Evolutionary conservation across 139 green algal genomes (phyloP), one percentile per base, ranked within the genome.

Genomic region (Mesotaenium endlicherianum): DNA sequence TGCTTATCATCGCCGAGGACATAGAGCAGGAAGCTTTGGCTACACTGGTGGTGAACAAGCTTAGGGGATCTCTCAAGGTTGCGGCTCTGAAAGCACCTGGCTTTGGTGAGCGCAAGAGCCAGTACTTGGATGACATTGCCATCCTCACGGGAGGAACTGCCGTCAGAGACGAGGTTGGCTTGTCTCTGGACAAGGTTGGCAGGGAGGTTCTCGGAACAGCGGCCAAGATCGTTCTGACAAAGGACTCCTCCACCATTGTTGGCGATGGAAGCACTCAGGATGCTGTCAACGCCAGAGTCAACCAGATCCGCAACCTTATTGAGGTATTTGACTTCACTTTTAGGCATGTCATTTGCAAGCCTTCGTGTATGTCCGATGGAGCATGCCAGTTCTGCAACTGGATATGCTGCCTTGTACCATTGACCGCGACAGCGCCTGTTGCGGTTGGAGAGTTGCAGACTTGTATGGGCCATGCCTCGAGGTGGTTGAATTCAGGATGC

Each of bases 31-130:
- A 99, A 91, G 94, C 97, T 0, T 92, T 99, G 67, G 97, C 97
- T 71, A 99, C 97, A 5, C 92, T 99, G 59, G 97, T 99, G 43
- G 97, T 99, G 60, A 99, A 99, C 96, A 99, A 99, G 94, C 93
- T 99, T 77, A 88, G 97, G 57, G 97, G 97, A 77, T 94, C 90
- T 34, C 86, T 99, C 41, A 98, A 98, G 92, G 91, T 96, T 49
- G 83, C 92, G 40, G 94, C 94, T 6, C 87, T 97, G 77, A 99
- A 99, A 93, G 97, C 97, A 17, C 97, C 97, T 45, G 97, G 97
- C 55, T 99, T 99, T 88, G 97, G 97, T 49, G 97, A 99, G 92
- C 94, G 97, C 88, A 98, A 98, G 92, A 95, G 89, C 64, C 93
- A 91, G 82, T 99, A 99, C 93, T 93, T 99, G 80, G 96, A 99